These are phyloP conservation scores for Cystoderma amianthinum DNA, from an alignment of 768 basidiomycete genomes.

Conservation along the genomic window DNA sequence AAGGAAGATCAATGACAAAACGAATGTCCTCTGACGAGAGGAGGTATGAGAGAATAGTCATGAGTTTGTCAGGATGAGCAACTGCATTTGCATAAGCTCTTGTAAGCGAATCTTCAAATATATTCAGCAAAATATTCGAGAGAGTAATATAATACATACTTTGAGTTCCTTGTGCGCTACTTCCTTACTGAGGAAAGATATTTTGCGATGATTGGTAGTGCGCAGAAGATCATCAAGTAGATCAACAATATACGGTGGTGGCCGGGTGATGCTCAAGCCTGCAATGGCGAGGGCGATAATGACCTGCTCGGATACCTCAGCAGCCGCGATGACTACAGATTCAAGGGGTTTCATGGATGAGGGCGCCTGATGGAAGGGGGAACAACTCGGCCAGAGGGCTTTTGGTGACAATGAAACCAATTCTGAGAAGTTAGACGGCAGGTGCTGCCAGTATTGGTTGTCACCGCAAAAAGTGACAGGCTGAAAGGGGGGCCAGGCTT, in stretches of 20 bases:
- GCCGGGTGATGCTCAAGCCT: conserved; percentile 26
- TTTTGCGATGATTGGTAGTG: too few relatives aligned
- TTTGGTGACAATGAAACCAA: conserved; percentile 24
- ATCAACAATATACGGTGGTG: conserved; percentile 24
- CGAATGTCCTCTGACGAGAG: conserved; percentile 14
- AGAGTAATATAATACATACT: too few relatives aligned
- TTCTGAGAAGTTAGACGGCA: conserved; percentile 18
- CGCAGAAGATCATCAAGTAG: conserved; percentile 10
- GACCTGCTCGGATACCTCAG: conserved; percentile 9
- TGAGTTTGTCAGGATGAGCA: not conserved
- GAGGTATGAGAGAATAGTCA: conserved; percentile 22
- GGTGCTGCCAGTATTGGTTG: conserved; percentile 26
- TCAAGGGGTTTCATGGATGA: conserved; percentile 6
- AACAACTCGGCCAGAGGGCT: conserved; percentile 8
- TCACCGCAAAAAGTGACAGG: conserved; percentile 25
- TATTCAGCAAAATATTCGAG: too few relatives aligned
- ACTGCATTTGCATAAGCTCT: not conserved
- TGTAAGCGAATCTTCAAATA: too few relatives aligned
- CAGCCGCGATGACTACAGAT: conserved; percentile 17
- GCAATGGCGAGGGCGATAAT: conserved; percentile 21
- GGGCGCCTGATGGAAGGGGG: not conserved
- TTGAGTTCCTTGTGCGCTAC: not conserved
- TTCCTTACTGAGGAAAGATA: not conserved
- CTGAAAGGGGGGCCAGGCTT: conserved; percentile 31
- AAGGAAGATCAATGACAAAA: conserved; percentile 18